Percentiles rank a stretch among this genome's conserved stretches.
Conservation (phyloP, 768 basidiomycete genomes). For the Lyophyllum atratum region DNA sequence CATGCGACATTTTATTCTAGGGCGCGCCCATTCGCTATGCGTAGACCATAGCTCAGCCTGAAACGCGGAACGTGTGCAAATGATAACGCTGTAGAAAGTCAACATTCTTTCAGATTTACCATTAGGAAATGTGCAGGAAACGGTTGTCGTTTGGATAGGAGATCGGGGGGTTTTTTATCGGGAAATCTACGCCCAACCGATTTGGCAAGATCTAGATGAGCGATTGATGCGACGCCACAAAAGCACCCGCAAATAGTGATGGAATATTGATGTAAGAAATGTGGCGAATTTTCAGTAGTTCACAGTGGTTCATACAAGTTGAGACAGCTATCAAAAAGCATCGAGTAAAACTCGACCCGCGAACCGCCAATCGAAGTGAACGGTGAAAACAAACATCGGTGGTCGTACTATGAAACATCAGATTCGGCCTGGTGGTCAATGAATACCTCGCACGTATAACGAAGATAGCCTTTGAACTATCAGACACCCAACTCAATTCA, state of each 20-base stretch:
- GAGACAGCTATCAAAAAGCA: not conserved
- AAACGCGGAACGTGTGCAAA: no score
- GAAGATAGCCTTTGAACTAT: not conserved
- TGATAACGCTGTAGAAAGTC: no score
- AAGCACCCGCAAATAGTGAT: not conserved
- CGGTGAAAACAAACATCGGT: not conserved
- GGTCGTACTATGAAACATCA: not conserved
- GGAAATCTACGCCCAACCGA: not conserved
- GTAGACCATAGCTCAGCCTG: no score
- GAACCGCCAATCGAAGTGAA: not conserved
- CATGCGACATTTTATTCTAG: no score
- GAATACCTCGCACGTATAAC: not conserved
- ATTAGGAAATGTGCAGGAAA: no score
- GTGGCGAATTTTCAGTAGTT: not conserved
- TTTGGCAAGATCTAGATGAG: not conserved
- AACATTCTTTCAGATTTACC: no score
- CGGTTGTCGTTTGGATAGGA: not conserved
- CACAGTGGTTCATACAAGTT: not conserved
- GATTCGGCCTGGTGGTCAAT: not conserved
- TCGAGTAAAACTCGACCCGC: not conserved
- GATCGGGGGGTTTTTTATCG: no score
- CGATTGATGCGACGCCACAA: constrained; percentile 3
- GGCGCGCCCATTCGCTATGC: no score
- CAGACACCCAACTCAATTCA: not conserved
- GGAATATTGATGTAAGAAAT: not conserved